Conservation (phyloP, 192 early-diverging fungal genomes). For the Linnemannia zychae region DNA sequence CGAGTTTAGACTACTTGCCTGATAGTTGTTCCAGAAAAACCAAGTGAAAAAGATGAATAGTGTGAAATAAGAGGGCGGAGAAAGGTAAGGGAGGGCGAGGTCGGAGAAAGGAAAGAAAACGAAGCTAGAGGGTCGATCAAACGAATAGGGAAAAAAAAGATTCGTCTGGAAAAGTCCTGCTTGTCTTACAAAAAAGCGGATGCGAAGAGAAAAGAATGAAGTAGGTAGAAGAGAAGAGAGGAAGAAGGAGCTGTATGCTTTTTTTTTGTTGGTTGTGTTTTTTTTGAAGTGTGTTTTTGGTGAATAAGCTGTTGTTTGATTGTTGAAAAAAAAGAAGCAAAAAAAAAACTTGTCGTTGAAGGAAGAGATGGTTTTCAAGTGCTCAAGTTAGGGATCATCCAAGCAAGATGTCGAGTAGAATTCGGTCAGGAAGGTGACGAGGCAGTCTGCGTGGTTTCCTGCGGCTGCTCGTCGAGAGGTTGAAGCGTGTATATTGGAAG, state of each 20-base stretch:
- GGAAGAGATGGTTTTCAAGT: background rate
- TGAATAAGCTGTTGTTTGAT: background rate
- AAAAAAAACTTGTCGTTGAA: background rate
- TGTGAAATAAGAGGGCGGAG: background rate
- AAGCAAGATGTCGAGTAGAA: slow-evolving; percentile 57
- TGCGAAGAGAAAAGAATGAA: background rate
- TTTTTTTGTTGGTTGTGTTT: background rate
- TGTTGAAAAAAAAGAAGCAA: slow-evolving; percentile 14
- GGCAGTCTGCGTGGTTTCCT: slow-evolving; percentile 43
- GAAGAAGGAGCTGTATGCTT: background rate
- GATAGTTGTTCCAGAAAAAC: background rate
- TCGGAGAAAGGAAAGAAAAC: slow-evolving; percentile 6
- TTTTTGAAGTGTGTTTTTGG: background rate
- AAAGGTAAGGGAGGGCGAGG: slow-evolving; percentile 1
- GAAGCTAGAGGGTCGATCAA: slow-evolving; percentile 7
- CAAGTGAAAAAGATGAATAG: background rate
- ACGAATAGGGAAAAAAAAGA: background rate
- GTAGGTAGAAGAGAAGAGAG: background rate
- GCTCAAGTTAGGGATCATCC: slow-evolving; percentile 59
- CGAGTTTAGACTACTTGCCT: background rate
- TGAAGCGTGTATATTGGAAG: slow-evolving; percentile 34
- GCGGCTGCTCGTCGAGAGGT: slow-evolving; percentile 56
- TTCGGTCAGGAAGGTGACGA: slow-evolving; percentile 53
- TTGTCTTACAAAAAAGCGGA: background rate
- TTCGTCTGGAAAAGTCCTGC: background rate